Conservation (phyloP, 352 stramenopile genomes). For the Phytophthora pluvialis region DNA sequence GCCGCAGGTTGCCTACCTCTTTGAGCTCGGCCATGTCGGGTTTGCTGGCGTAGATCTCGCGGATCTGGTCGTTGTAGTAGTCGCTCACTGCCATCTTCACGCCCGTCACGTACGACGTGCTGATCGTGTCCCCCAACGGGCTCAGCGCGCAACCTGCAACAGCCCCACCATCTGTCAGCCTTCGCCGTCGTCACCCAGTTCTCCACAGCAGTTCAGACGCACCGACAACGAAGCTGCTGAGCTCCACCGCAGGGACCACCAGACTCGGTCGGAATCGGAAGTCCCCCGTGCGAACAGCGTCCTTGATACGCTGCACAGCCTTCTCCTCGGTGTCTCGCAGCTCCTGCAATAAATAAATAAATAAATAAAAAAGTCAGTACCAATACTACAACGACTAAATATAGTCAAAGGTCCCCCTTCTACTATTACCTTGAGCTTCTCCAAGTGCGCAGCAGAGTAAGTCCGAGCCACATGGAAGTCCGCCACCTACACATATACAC, state of each 20-base stretch:
- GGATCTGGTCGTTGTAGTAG: slow-evolving; percentile 91
- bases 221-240: slow-evolving; percentile 64
- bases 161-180: not conserved
- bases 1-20: slow-evolving; percentile 43
- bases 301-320: slow-evolving; percentile 56
- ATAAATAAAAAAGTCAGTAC: not conserved
- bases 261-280: slow-evolving; percentile 81
- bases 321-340: slow-evolving; percentile 57
- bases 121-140: slow-evolving; percentile 64
- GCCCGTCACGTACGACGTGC: slow-evolving; percentile 70
- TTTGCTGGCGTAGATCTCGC: slow-evolving; percentile 79
- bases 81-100: slow-evolving; percentile 83
- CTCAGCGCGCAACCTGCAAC: slow-evolving; percentile 48
- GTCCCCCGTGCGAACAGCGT: slow-evolving; percentile 42
- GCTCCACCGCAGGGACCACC: slow-evolving; percentile 55
- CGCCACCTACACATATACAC: slow-evolving; percentile 31
- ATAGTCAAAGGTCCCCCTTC: not conserved
- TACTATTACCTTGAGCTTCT: slow-evolving; percentile 55
- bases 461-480: slow-evolving; percentile 42
- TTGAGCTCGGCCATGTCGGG: slow-evolving; percentile 67
- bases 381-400: not conserved
- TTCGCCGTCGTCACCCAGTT: not conserved
- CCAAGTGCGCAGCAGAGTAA: slow-evolving; percentile 43
- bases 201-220: not conserved
- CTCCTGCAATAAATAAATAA: slow-evolving; percentile 33